phyloP scores from a whole-genome alignment of 192 early-diverging fungal genomes.

The Coemansia guatemalensis region DNA sequence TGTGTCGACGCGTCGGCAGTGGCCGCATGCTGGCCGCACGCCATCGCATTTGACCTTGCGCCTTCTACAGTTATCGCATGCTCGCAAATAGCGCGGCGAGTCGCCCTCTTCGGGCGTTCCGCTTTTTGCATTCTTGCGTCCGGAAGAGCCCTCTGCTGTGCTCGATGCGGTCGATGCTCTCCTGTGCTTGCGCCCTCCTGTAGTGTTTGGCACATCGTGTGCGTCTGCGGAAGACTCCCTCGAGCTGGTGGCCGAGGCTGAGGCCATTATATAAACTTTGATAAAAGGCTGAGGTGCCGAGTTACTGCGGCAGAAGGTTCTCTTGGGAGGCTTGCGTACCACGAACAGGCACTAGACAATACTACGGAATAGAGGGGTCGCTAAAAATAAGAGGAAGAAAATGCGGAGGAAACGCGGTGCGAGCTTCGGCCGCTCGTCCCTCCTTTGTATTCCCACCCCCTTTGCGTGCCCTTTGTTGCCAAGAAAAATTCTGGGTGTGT shows the following conservation, averaged over 20 bases:
- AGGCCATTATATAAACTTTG: neutral
- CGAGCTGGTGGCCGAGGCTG: conserved; percentile 14
- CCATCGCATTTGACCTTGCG: conserved; percentile 56
- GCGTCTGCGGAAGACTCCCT: conserved; percentile 33
- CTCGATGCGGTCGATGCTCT: neutral
- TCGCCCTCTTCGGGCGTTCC: neutral
- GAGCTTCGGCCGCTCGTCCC: neutral
- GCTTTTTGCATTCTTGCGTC: neutral
- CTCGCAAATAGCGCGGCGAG: conserved; percentile 33
- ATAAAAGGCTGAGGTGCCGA: neutral
- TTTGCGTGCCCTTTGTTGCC: neutral
- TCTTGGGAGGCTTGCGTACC: neutral
- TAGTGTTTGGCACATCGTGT: neutral
- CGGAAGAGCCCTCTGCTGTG: neutral
- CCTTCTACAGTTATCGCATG: conserved; percentile 53
- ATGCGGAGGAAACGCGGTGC: conserved; percentile 11
- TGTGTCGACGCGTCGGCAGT: conserved; percentile 41
- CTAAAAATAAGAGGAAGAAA: conserved; percentile 7
- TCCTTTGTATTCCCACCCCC: neutral
- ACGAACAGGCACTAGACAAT: neutral
- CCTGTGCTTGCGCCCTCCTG: neutral
- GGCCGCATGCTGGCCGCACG: conserved; percentile 41
- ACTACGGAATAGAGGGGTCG: neutral
- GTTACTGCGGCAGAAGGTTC: neutral
- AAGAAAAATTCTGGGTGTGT: neutral